These are phyloP conservation scores for Phytopythium oedochilum DNA, from an alignment of 352 stramenopile genomes.

Conservation along the genomic window DNA sequence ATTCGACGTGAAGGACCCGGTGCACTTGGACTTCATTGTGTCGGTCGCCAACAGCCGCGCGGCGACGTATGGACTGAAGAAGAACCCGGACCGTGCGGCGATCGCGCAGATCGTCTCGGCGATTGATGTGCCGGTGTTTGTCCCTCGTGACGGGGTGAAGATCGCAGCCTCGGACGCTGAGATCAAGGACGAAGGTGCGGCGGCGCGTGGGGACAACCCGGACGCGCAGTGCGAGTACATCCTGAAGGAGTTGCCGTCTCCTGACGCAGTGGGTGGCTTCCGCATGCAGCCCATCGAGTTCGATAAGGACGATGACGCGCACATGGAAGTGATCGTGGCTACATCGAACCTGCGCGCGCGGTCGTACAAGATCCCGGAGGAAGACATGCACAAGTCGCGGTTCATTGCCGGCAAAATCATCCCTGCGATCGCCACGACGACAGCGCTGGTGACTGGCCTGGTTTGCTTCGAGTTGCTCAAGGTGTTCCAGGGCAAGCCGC, in stretches of 20 bases:
- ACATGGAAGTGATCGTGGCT: constrained; percentile 97
- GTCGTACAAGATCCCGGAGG: constrained; percentile 98
- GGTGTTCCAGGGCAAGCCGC: constrained; percentile 81
- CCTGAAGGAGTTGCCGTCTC: constrained; percentile 79
- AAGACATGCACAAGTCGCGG: constrained; percentile 96
- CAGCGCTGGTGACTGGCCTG: constrained; percentile 96
- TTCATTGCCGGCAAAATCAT: constrained; percentile 99
- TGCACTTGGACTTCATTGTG: constrained; percentile 96
- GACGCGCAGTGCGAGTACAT: constrained; percentile 77
- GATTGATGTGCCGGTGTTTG: constrained; percentile 93
- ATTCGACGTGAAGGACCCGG: constrained; percentile 90
- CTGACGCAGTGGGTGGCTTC: constrained; percentile 81
- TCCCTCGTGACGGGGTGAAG: constrained; percentile 94
- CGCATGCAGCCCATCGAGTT: constrained; percentile 95
- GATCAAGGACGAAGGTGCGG: constrained; percentile 78
- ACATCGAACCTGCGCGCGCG: constrained; percentile 96
- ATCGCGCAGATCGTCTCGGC: constrained; percentile 78
- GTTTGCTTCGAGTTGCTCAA: constrained; percentile 99
- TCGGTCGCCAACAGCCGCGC: constrained; percentile 94
- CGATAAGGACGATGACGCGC: constrained; percentile 98
- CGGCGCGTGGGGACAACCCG: constrained; percentile 48
- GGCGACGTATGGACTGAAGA: constrained; percentile 92
- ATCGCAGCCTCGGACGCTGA: constrained; percentile 98
- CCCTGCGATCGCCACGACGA: constrained; percentile 99
- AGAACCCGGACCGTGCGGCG: constrained; percentile 35